phyloP scores from a whole-genome alignment of 345 rosid genomes.

The Geranium brycei region DNA sequence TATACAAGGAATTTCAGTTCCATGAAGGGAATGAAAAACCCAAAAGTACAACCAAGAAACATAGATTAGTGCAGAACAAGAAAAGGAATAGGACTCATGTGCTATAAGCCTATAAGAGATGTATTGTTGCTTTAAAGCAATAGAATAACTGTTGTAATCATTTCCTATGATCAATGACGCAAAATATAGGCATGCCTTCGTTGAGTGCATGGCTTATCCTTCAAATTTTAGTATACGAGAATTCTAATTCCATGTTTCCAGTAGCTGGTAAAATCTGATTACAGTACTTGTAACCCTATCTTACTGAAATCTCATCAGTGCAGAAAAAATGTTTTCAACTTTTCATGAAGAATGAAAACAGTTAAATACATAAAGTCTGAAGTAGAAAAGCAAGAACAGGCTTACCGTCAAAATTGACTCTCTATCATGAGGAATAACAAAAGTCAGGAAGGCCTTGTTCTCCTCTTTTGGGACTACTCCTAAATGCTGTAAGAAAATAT shows the following conservation, averaged over 20 bases:
- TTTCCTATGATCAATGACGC: too few species aligned
- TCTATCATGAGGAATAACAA: conserved; percentile 67
- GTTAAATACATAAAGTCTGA: background rate
- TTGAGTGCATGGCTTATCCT: background rate
- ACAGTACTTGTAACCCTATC: background rate
- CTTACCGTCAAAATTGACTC: conserved; percentile 58
- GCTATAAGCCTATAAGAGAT: too few species aligned
- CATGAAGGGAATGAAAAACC: too few species aligned
- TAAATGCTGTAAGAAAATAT: conserved; percentile 37
- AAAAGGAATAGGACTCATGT: too few species aligned
- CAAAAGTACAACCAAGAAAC: too few species aligned
- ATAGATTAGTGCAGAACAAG: too few species aligned
- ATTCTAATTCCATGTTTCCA: background rate
- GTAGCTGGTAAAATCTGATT: background rate
- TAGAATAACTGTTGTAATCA: background rate
- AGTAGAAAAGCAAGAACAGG: conserved; percentile 1
- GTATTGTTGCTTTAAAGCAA: background rate
- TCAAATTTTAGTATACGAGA: background rate
- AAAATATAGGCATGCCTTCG: background rate
- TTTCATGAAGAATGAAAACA: background rate
- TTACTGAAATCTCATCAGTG: background rate
- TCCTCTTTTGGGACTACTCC: conserved; percentile 57
- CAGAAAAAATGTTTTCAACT: background rate
- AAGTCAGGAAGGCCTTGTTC: conserved; percentile 59
- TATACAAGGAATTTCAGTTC: too few species aligned